Percentiles rank a stretch among this genome's conserved stretches.
Evolutionary conservation across 129 eudicot species (phyloP).

Genomic region (Ambrosia artemisiifolia): DNA sequence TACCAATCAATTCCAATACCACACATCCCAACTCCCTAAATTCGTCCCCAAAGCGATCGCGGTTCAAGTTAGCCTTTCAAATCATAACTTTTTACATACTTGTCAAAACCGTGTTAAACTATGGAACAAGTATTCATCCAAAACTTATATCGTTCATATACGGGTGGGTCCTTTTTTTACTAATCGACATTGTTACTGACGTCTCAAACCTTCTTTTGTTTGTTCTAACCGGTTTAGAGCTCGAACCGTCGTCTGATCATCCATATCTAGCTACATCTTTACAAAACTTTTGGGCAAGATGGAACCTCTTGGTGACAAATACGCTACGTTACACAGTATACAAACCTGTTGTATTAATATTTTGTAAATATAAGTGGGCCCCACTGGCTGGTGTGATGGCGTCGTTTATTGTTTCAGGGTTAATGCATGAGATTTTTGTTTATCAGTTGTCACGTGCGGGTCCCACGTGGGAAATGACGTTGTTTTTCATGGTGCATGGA

Average conservation of each 20-base stretch:
- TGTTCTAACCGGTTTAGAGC: slow-evolving; percentile 23
- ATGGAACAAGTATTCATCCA: background rate
- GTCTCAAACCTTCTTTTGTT: background rate
- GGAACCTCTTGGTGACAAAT: slow-evolving; percentile 44
- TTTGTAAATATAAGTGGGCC: slow-evolving; percentile 4
- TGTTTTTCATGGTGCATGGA: slow-evolving; percentile 67
- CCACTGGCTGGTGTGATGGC: slow-evolving; percentile 19
- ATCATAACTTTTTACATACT: background rate
- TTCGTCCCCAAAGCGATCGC: background rate
- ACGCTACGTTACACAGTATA: slow-evolving; percentile 36
- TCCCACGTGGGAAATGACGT: slow-evolving; percentile 62
- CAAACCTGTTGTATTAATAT: slow-evolving; percentile 12
- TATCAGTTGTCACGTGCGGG: slow-evolving; percentile 45
- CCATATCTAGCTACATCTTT: slow-evolving; percentile 42
- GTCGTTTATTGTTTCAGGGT: slow-evolving; percentile 30
- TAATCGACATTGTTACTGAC: slow-evolving; percentile 23
- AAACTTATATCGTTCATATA: slow-evolving; percentile 6
- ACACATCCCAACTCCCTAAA: background rate
- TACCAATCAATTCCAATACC: slow-evolving; percentile 31
- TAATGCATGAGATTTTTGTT: slow-evolving; percentile 64
- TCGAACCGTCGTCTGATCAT: slow-evolving; percentile 33
- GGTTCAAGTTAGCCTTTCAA: slow-evolving; percentile 1
- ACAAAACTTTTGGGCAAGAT: slow-evolving; percentile 47
- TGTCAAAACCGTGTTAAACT: background rate
- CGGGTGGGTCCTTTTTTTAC: slow-evolving; percentile 13